phyloP scores from a whole-genome alignment of 192 early-diverging fungal species.

The Rhizophagus clarus region DNA sequence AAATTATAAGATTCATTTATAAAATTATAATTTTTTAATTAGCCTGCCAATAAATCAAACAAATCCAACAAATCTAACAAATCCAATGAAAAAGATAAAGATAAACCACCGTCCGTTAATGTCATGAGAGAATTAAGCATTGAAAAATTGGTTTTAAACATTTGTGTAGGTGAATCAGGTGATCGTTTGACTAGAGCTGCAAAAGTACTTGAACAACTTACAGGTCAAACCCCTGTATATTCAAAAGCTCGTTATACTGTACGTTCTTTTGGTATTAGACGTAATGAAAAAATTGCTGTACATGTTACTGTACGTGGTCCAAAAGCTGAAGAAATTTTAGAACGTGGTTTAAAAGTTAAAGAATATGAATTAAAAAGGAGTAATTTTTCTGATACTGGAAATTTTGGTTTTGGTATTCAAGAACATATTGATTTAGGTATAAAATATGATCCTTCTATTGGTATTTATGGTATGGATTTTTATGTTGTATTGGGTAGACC shows the following conservation, averaged over 20 bases:
- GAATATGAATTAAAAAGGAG: conserved; percentile 94
- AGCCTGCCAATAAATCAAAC: not conserved
- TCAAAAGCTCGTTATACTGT: conserved; percentile 99
- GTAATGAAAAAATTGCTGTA: conserved; percentile 99
- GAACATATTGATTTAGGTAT: conserved; percentile 99
- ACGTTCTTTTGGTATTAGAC: conserved; percentile 99
- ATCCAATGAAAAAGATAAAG: not conserved
- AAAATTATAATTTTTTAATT: not conserved
- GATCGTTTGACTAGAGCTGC: conserved; percentile 99
- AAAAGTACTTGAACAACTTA: conserved; percentile 99
- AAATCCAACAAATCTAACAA: too few species aligned
- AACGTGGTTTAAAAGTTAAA: conserved; percentile 99
- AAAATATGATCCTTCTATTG: conserved; percentile 99
- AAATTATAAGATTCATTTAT: too few species aligned
- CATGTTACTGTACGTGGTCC: conserved; percentile 97
- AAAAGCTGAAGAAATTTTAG: conserved; percentile 91
- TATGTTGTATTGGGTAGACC: conserved; percentile 98
- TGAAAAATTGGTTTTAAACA: conserved; percentile 99
- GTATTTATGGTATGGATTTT: conserved; percentile 99
- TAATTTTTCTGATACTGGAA: conserved; percentile 98
- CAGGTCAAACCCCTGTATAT: conserved; percentile 98
- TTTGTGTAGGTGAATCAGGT: conserved; percentile 99
- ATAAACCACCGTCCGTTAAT: conserved; percentile 61
- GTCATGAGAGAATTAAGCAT: conserved; percentile 95
- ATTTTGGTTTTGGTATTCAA: conserved; percentile 99